Evolutionary conservation across 345 rosid genomes (phyloP), one percentile per base, ranked within the genome.

Genomic region (Eucalyptus camaldulensis): DNA sequence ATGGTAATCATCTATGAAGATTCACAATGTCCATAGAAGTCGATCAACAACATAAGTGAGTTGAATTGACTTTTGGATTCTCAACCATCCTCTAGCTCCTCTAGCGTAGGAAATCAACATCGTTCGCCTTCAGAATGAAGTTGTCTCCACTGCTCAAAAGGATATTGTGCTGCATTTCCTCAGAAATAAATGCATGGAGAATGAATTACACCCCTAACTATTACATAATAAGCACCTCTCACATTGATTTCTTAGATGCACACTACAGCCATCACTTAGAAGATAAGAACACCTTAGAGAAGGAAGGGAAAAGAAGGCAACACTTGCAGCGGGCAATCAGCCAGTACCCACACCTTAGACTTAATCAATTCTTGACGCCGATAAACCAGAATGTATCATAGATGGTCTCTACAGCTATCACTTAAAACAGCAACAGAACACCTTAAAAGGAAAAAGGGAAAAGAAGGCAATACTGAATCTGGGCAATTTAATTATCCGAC

Each of bases 401-500:
- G 50, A 29, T 4, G 8, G 8, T 62, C 69, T 13, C 72, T 62
- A 62, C 72, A 13, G 16, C 33, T 6, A 62, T 62, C 33, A 29
- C 33, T 29, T 62, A 62, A 29, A 62, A 62, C 10, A 27, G 44
- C 53, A 54, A 86, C 29, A 88, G 12, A 85, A 62, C 40, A 62
- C 11, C 49, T 47, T 47, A 33, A 17, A 17, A 69, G 44, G 31
- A 62, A 2, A 4, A 29, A 29, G 33, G 69, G 72, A 29, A 62
- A 62, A 62, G 69, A 62, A 58, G n/a, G 49, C 85, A 45, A 37
- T 87, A 95, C 99, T 93, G 94, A 92, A 22, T 95, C 96, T 33
- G 98, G 97, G 86, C 96, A 97, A 94, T 96, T 49, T 49, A 49
- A 49, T 49, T 1, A 1, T 4, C 50, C 50, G 13, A 12, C 96